Base-by-base conservation (phyloP, 2,329 filamentous ascomycete genomes). In the Penicillium sumatraense region DNA sequence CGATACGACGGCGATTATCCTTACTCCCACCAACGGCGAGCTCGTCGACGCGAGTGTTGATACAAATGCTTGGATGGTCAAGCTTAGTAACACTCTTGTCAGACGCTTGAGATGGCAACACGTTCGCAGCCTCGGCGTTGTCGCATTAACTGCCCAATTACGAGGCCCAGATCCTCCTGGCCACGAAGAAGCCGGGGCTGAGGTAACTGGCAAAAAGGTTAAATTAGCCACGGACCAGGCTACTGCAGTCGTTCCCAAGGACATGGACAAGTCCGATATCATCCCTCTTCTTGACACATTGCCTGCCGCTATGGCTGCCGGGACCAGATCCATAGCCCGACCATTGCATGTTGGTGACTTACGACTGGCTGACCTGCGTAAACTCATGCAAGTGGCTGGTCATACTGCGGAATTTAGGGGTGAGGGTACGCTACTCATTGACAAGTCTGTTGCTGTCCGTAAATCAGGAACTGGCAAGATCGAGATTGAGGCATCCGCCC, bases 31-130 rank as follows among this genome's bases (percentile, higher is more conserved):
- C 9, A 80, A 90, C n/a, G 92, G 92, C 21, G 80, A 83, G 29
- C 79, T 82, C 13, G 83, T 99, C 38, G 88, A 99, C 72, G 95
- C 93, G 11, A 97, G 93, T 68, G 93, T 98, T 38, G 95, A 99
- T 71, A 98, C 93, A 5, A 97, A 98, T 71, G 93, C 95, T 3
- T 99, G 96, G 95, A 88, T 90, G 21, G 90, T 99, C 57, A 96
- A 93, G 74, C 83, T 99, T 16, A 92, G 91, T 46, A 90, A 93
- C 63, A 80, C 85, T 41, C 85, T 99, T 18, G 89, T 96, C 56
- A 91, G 91, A 74, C 89, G 89, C 64, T 82, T 99, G 56, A 91
- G 90, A 68, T 98, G 95, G 95, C 95, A 98, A 77, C 93, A 91
- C 55, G 92, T 98, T 21, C 88, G 91, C 53, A 92, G 90, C 2